phyloP scores from a whole-genome alignment of 129 eudicot species.

The Tanacetum coccineum region DNA sequence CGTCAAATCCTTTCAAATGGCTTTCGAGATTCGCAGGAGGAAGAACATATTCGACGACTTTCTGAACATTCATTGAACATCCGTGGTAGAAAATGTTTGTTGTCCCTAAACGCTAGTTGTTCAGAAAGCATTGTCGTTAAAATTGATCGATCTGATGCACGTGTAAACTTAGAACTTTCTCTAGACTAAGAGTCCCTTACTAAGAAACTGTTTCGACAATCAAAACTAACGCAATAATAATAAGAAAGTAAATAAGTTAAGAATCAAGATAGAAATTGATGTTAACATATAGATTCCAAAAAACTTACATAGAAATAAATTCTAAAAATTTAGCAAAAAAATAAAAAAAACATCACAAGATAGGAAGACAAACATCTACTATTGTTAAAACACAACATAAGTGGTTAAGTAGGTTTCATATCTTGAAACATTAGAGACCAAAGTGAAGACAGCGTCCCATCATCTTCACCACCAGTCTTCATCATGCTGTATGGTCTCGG shows the following conservation, averaged over 20 bases:
- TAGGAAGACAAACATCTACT: conserved; percentile 1
- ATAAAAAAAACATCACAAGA: conserved; percentile 8
- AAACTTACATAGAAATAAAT: conserved; percentile 6
- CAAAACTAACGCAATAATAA: background rate
- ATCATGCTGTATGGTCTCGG: conserved; percentile 32
- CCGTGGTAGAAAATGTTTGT: no score
- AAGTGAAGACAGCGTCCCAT: conserved; percentile 37
- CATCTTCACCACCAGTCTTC: conserved; percentile 31
- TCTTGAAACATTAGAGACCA: conserved; percentile 80
- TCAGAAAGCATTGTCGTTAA: no score
- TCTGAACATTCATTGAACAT: no score
- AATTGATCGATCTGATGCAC: no score
- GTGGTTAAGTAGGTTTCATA: conserved; percentile 55
- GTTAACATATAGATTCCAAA: background rate
- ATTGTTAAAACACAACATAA: background rate
- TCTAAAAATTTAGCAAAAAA: background rate
- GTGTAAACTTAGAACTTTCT: no score
- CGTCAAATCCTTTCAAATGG: no score
- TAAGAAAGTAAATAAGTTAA: background rate
- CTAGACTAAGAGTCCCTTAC: no score
- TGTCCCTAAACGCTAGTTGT: no score
- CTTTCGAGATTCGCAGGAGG: no score
- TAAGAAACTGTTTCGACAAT: no score
- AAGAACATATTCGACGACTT: no score
- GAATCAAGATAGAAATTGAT: background rate